Base-by-base conservation (phyloP, 2,329 filamentous ascomycete species). In the Aspergillus sp. region DNA sequence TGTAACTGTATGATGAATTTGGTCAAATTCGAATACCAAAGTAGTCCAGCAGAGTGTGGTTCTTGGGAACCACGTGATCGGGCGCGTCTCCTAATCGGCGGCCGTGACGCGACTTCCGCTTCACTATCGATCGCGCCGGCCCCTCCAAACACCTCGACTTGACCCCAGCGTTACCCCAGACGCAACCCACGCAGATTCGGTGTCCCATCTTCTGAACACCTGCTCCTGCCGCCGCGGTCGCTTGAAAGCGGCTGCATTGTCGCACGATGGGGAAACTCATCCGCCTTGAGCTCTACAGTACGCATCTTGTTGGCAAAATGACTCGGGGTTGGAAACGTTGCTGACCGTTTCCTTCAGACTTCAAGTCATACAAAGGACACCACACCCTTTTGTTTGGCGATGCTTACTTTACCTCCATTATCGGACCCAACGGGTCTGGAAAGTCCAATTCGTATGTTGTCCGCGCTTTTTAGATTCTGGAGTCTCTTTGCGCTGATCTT, bases 311-410 rank as follows among this genome's bases (percentile, higher is more conserved):
- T 19, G 30, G 8, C 30, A 20, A 16, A 36, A 17, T 38, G 19
- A 32, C 19, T 9, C 30, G 42, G 11, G 54, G 22, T 7, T 49
- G 49, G 47, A 35, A 46, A 48, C 60, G 48, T 53, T 47, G 54
- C 61, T 67, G 53, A 69, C 54, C 43, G 62, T 73, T 54, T 68
- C 49, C 19, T 33, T 45, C 66, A 94, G 89, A 99, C 79, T 99
- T 99, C 85, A 99, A 99, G 78, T 97, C 94, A 64, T 99, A 99
- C 79, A 96, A 96, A 74, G 94, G 92, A 53, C 92, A 96, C 66
- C 94, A 99, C 77, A 87, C 84, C 55, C 84, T 99, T 42, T 84
- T 96, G 49, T 96, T 99, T 66, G 93, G 93, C 67, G 93, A 99
- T 77, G 95, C 92, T 2, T 97, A 96, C 75, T 99, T 99, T 74